These are phyloP conservation scores for Neophaeococcomyces mojaviensis DNA, from an alignment of 2,329 filamentous ascomycete genomes.

Conservation along the genomic window DNA sequence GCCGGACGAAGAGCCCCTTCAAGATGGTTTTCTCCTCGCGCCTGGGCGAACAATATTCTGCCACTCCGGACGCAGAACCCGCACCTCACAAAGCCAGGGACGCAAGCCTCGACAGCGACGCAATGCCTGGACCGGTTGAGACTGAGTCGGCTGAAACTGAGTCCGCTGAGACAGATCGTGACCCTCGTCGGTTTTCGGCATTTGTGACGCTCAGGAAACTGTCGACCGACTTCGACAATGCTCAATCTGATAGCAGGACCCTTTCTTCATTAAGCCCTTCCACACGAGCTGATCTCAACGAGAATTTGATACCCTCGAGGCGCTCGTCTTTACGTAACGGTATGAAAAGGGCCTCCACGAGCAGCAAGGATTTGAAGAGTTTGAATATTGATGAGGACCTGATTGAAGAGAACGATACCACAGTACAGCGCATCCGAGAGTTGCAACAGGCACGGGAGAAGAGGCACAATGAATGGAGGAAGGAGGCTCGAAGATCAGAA, in stretches of 20 bases:
- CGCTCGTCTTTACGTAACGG: constrained; percentile 36
- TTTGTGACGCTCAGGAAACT: constrained; percentile 3
- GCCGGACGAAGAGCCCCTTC: constrained; percentile 2
- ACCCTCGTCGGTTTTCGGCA: constrained; percentile 2
- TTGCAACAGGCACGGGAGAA: constrained; percentile 51
- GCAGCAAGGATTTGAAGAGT: constrained; percentile 45
- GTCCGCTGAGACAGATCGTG: neutral
- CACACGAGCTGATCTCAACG: constrained; percentile 16
- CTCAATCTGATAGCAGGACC: neutral
- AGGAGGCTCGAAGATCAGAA: constrained; percentile 21
- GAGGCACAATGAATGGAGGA: constrained; percentile 24
- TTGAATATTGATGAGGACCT: constrained; percentile 33
- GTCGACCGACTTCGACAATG: constrained; percentile 1
- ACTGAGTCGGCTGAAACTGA: neutral
- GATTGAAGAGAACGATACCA: constrained; percentile 46
- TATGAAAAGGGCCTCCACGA: constrained; percentile 38
- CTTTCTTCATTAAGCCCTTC: constrained; percentile 12
- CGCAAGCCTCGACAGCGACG: too few relatives aligned
- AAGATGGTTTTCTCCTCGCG: constrained; percentile 1
- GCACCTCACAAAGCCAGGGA: too few relatives aligned
- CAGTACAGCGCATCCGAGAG: constrained; percentile 51
- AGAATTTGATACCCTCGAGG: constrained; percentile 47
- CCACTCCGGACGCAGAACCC: too few relatives aligned
- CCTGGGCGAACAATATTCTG: neutral
- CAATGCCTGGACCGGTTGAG: neutral